A percentile compares a stretch with the other conserved stretches of the same genome.
Evolutionary conservation across 805 yeast genomes (phyloP).

Genomic region (Phaffomyces opuntiae): DNA sequence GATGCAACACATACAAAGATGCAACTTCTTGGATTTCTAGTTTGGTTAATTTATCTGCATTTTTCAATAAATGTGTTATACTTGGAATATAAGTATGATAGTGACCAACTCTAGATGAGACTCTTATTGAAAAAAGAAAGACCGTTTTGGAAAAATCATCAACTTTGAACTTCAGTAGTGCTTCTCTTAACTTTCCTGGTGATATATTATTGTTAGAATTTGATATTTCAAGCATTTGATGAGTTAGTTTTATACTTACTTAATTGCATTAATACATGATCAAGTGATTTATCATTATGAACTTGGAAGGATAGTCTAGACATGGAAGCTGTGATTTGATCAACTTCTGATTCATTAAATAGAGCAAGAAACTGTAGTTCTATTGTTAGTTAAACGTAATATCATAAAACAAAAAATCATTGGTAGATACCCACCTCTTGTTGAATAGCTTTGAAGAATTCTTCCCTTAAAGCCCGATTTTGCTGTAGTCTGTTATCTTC

Average conservation of each 20-base stretch:
- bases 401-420: not conserved
- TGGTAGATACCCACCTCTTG: constrained; percentile 13
- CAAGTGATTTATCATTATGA: constrained; percentile 12
- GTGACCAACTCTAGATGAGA: constrained; percentile 41
- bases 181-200: constrained; percentile 48
- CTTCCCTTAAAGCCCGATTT: constrained; percentile 34
- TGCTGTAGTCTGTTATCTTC: constrained; percentile 42
- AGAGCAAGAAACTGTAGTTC: constrained; percentile 1
- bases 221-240: not conserved
- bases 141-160: constrained; percentile 40
- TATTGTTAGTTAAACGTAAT: not conserved
- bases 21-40: constrained; percentile 36
- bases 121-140: constrained; percentile 41
- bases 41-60: constrained; percentile 14
- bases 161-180: constrained; percentile 33
- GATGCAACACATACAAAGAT: constrained; percentile 38
- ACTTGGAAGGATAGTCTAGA: not conserved
- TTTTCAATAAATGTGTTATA: constrained; percentile 29
- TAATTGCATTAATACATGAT: constrained; percentile 30
- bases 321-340: not conserved
- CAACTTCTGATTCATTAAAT: not conserved
- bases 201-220: not conserved
- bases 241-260: constrained; percentile 7
- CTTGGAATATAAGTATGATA: constrained; percentile 55
- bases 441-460: constrained; percentile 33